These are phyloP conservation scores for Brettanomyces anomalus DNA, from an alignment of 805 yeast species.

Conservation along the genomic window DNA sequence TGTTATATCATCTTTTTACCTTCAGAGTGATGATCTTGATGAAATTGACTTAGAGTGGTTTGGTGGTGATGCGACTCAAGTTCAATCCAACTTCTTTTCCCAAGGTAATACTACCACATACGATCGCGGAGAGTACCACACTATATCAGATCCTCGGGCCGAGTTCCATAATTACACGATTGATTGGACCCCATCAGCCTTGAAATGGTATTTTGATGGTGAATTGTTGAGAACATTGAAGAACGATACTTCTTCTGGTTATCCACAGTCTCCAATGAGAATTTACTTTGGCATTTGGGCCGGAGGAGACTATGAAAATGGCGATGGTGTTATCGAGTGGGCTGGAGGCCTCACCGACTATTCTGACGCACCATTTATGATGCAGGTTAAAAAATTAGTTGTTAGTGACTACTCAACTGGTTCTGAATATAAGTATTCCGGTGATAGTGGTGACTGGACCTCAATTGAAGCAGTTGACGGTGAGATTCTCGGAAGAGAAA, in stretches of 20 bases:
- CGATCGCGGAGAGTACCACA: conserved; percentile 71
- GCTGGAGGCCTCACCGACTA: conserved; percentile 72
- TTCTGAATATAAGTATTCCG: conserved; percentile 43
- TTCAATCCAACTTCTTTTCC: conserved; percentile 73
- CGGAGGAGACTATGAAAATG: conserved; percentile 64
- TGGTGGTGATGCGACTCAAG: conserved; percentile 68
- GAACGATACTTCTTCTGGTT: conserved; percentile 52
- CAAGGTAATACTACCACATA: conserved; percentile 73
- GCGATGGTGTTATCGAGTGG: conserved; percentile 69
- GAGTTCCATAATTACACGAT: conserved; percentile 69
- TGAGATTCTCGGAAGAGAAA: conserved; percentile 48
- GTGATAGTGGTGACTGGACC: conserved; percentile 47
- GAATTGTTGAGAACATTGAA: conserved; percentile 51
- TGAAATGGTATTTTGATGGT: conserved; percentile 73
- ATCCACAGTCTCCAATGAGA: conserved; percentile 85
- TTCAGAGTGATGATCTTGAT: conserved; percentile 79
- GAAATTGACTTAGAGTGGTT: conserved; percentile 87
- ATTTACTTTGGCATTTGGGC: conserved; percentile 65
- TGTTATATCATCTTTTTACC: conserved; percentile 68
- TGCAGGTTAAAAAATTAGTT: conserved; percentile 49
- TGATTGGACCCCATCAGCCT: conserved; percentile 66
- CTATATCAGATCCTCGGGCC: conserved; percentile 45
- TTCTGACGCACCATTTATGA: conserved; percentile 55
- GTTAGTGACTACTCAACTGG: conserved; percentile 72
- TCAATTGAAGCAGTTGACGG: conserved; percentile 54